Conservation (phyloP, 2,329 filamentous ascomycete species). For the Venturia asperata region DNA sequence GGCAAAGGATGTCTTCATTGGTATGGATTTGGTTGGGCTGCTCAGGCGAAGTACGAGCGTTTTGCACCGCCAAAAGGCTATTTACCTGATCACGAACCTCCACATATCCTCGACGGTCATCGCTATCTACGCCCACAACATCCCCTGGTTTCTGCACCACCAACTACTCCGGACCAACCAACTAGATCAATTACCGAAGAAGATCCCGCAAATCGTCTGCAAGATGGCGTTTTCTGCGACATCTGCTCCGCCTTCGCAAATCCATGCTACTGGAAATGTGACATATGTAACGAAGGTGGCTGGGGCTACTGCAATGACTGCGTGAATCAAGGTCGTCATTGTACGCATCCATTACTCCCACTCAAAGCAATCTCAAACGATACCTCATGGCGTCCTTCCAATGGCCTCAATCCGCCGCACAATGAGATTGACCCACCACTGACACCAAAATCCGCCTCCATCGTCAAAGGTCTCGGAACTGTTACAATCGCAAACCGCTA, state of each 20-base stretch:
- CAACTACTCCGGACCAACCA: conserved; percentile 23
- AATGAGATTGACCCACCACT: conserved; percentile 26
- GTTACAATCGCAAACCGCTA: conserved; percentile 30
- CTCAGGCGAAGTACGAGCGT: conserved; percentile 57
- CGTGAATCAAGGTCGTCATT: conserved; percentile 73
- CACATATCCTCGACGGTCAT: conserved; percentile 47
- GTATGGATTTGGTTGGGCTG: conserved; percentile 77
- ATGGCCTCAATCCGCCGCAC: conserved; percentile 26
- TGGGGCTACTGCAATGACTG: conserved; percentile 92
- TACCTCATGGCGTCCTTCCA: conserved; percentile 21
- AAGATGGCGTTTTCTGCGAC: conserved; percentile 79
- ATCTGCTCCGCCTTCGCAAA: conserved; percentile 67
- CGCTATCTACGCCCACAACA: conserved; percentile 33
- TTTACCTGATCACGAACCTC: conserved; percentile 37
- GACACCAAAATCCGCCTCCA: conserved; percentile 39
- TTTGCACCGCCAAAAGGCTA: conserved; percentile 37
- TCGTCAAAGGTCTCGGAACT: conserved; percentile 30
- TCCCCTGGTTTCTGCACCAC: conserved; percentile 24
- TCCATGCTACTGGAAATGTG: conserved; percentile 84
- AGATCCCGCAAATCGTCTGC: conserved; percentile 59
- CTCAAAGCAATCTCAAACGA: conserved; percentile 41
- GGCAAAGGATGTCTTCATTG: conserved; percentile 76
- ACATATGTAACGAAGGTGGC: conserved; percentile 79
- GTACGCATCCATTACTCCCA: conserved; percentile 74
- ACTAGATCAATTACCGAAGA: conserved; percentile 41